These are phyloP conservation scores for Phoenix roebelenii DNA, from an alignment of 176 grass and related monocot species.

Conservation along the genomic window DNA sequence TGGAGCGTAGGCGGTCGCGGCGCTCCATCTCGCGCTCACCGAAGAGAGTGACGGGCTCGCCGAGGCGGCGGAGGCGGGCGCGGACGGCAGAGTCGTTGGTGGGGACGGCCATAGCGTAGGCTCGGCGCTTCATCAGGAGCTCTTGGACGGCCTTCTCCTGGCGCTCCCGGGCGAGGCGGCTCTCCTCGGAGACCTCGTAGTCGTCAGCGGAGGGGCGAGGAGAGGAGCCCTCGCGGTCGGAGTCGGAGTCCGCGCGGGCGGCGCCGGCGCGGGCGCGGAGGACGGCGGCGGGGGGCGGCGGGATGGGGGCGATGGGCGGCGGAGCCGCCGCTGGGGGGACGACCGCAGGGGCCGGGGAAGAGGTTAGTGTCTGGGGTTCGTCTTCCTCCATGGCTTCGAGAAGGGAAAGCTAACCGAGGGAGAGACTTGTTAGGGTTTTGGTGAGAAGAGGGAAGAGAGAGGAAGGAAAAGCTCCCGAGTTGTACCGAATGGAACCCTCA, in stretches of 20 bases:
- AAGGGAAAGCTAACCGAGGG: background rate
- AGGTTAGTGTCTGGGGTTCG: constrained; percentile 19
- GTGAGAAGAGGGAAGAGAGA: background rate
- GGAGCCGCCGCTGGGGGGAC: constrained; percentile 6
- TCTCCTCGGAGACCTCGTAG: constrained; percentile 77
- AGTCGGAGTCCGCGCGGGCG: constrained; percentile 4
- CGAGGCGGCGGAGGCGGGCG: constrained; percentile 63
- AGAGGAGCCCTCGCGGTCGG: constrained; percentile 13
- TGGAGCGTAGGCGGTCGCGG: constrained; percentile 61
- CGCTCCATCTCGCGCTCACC: constrained; percentile 93
- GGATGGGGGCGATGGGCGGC: constrained; percentile 50
- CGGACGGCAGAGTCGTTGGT: constrained; percentile 84
- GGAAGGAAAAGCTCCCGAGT: too few species aligned
- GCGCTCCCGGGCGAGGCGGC: constrained; percentile 72
- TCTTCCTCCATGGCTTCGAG: constrained; percentile 28
- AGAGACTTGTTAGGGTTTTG: constrained; percentile 32
- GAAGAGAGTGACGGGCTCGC: constrained; percentile 78
- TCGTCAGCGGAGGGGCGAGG: constrained; percentile 30
- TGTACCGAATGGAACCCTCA: too few species aligned
- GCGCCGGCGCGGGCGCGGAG: constrained; percentile 4
- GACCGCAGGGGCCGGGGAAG: background rate
- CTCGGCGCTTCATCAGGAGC: constrained; percentile 69
- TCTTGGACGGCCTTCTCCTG: constrained; percentile 95
- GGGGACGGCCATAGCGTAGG: constrained; percentile 92
- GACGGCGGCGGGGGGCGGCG: constrained; percentile 23